Evolutionary conservation across 176 grass and related monocot species (phyloP), one percentile per base, ranked within the genome.

Genomic region (Aegilops sharonensis): DNA sequence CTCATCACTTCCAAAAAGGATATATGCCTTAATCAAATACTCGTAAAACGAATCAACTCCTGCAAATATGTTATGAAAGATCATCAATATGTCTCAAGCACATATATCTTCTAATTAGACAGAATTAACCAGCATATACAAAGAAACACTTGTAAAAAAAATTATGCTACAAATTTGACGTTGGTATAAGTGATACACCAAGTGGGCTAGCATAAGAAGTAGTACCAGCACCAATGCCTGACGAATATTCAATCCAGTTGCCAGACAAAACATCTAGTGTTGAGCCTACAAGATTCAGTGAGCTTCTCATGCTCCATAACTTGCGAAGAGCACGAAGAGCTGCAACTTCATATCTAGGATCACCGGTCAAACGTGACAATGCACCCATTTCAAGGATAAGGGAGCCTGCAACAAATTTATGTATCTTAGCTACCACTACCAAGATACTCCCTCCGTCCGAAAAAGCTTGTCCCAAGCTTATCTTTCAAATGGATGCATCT

Each of bases 41-140:
- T 98, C 96, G 5, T 95, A 98, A 95, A 94, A 98, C 90, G 93
- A 98, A 91, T 98, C 96, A 81, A 98, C 90, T 82, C 96, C 96
- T 98, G 85, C 81, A 92, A 88, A 39, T 79, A 76, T 79, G 40
- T 50, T 68, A 35, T 20, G 29, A 68, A 27, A 81, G 88, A 82
- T 80, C 79, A 86, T 37, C 57, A 80, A 61, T 79, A 78, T 57
- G 79, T 74, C 80, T 78, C 40, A 37, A 86, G n/a, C 75, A 64
- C 1, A 45, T 72, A 54, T 18, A n/a, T 45, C 79, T 68, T 78
- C 31, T 59, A 79, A 59, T 66, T 32, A 79, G 9, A 83, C 0
- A 66, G 65, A 72, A 79, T 78, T 48, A 27, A 61, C 82, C 20
- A 5, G 81, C 65, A 69, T 61, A n/a, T 9, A 52, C 47, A 29